Base-by-base conservation (phyloP, 257 asterid species). In the Solanum chaucha region DNA sequence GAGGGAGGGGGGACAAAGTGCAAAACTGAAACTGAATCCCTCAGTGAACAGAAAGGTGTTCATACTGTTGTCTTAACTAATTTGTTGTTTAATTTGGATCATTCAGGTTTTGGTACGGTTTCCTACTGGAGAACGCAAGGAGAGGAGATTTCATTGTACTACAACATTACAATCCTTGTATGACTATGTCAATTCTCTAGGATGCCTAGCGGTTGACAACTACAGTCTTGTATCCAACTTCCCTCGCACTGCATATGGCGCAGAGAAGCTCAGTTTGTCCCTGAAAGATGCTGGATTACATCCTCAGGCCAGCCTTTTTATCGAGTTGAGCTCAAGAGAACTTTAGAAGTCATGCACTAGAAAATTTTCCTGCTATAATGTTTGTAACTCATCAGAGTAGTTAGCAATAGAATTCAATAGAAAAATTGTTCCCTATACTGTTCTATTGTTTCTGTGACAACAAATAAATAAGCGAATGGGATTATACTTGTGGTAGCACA, bases 261-360 rank as follows among this genome's bases (percentile, higher is more conserved):
- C 90, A 15, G 97, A 96, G 19, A 95, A 91, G 90, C 89, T 92
- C 40, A 83, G 93, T 22, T 17, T 75, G 86, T 91, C 99, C 38
- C 90, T 97, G 86, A 92, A 90, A 86, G 99, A 97, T 88, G 96
- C 98, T 2, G 98, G 99, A 71, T 90, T 97, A 90, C 99, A 97
- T 91, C 99, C 99, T 68, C 99, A 97, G 91, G 99, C 98, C 71
- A 93, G 99, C 90, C 97, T 97, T 88, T 97, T 95, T 17, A 93
- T 97, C 83, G 99, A 97, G 93, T 84, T 90, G 87, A 92, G 87
- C n/a, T 93, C 87, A 83, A 87, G 92, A 90, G n/a, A 44, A 26
- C 65, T 78, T 41, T 44, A 14, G 8, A 44, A 26, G 36, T 46
- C 26, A 26, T 26, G 65, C 20, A 15, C n/a, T 78, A 44, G 84